Percentiles rank a stretch among this genome's conserved stretches.
These are phyloP conservation scores for Sphaceloma murrayae DNA, from an alignment of 2,329 filamentous ascomycete genomes.

Conservation along the genomic window DNA sequence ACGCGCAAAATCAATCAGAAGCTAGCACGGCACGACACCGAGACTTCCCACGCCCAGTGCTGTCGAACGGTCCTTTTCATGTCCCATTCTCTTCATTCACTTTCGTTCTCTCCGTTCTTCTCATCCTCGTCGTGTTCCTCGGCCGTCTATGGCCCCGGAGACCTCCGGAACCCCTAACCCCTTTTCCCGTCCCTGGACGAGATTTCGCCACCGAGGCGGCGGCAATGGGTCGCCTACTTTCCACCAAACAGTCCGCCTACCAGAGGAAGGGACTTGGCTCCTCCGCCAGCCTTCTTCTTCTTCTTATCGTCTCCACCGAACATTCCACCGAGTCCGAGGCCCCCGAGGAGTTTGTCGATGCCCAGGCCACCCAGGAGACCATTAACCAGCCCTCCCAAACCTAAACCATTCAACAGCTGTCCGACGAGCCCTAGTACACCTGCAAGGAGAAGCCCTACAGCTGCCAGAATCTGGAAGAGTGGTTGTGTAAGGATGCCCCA, in stretches of 20 bases:
- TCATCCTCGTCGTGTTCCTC: no score
- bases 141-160: no score
- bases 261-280: constrained; percentile 33
- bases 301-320: constrained; percentile 47
- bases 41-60: no score
- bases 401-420: constrained; percentile 67
- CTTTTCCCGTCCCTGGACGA: no score
- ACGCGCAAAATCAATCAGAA: no score
- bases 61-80: no score
- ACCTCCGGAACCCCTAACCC: no score
- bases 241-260: constrained; percentile 41
- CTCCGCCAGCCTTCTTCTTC: constrained; percentile 27
- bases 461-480: constrained; percentile 83
- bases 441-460: constrained; percentile 70
- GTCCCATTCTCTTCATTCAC: no score
- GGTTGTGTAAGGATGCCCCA: constrained; percentile 78
- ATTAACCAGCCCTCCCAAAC: constrained; percentile 72
- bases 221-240: no score
- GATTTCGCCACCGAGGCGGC: no score
- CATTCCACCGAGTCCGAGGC: constrained; percentile 58
- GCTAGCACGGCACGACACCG: no score
- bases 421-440: constrained; percentile 82
- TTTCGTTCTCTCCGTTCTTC: no score
- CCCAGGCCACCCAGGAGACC: constrained; percentile 68
- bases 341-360: constrained; percentile 62